Base-by-base conservation (phyloP, 2,329 filamentous ascomycete genomes). In the Xylaria sp. region DNA sequence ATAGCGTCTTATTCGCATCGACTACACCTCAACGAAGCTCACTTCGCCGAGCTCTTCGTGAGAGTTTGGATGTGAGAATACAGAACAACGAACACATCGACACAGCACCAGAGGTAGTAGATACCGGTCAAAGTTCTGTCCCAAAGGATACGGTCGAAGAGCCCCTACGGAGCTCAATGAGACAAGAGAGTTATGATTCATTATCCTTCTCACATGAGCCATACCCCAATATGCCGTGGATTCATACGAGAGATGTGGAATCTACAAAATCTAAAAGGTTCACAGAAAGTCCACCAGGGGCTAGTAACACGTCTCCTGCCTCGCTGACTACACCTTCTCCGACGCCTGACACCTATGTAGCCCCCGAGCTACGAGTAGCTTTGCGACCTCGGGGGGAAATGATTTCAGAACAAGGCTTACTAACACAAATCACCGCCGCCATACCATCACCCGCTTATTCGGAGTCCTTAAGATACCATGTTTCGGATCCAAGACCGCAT, bases 11-110 rank as follows among this genome's bases (percentile, higher is more conserved):
- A 11, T 37, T 31, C 5, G 9, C 33, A 12, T 17, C 5, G 2
- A 4, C 46, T 23, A 33, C 5, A 17, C 50, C 61, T 17, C 61
- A 57, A 28, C 61, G 57, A 9, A 64, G 57, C 40, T 64, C 61
- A 12, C 42, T 64, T 52, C 52, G 61, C 25, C 57, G 42, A 12
- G 57, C 57, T 37, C 3, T 64, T 33, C 61, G 40, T 19, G 57
- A 64, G 35, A 64, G 57, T 21, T 31, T 31, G 4, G 2, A 9
- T 43, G 17, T 14, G 37, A 33, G 9, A 19, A 14, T 14, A 47
- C 46, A 31, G 9, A 31, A 23, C 4, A 25, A 33, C 35, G 8
- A n/a, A 7, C 15, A 14, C 35, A 6, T 21, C 7, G 25, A 47
- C 17, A 28, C 37, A 4, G 17, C 31, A 17, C n/a, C 35, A 28